Conservation (phyloP, 2,329 filamentous ascomycete genomes). For the Aspergillus spinulosporus region DNA sequence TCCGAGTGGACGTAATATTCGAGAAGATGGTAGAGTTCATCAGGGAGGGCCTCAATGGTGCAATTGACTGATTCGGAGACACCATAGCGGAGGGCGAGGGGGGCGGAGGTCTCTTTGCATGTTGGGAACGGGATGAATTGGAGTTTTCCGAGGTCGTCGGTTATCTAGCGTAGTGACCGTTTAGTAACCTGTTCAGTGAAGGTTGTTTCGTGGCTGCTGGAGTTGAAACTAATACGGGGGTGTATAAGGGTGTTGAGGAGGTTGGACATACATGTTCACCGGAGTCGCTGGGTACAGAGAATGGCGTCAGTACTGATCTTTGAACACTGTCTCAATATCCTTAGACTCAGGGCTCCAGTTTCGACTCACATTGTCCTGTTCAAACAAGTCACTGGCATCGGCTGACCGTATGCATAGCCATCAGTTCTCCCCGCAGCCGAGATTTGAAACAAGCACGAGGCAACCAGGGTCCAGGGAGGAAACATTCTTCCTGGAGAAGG, state of each 20-base stretch:
- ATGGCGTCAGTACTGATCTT: conserved; percentile 3
- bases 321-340: too few species aligned
- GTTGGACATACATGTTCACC: conserved; percentile 32
- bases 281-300: conserved; percentile 26
- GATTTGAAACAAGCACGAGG: conserved; percentile 23
- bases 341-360: neutral
- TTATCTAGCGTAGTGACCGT: conserved; percentile 54
- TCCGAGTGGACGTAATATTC: conserved; percentile 97
- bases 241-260: neutral
- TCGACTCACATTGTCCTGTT: conserved; percentile 69
- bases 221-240: neutral
- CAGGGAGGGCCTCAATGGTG: conserved; percentile 54
- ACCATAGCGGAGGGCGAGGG: conserved; percentile 85
- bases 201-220: neutral
- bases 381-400: conserved; percentile 71
- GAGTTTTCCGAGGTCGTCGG: conserved; percentile 75
- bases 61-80: conserved; percentile 62
- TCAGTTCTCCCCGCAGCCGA: conserved; percentile 28
- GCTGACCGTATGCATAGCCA: conserved; percentile 56
- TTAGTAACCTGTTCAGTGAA: neutral
- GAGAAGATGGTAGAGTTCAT: conserved; percentile 56
- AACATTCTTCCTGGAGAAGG: conserved; percentile 3
- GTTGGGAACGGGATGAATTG: conserved; percentile 88
- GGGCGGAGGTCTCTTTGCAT: conserved; percentile 82
- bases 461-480: conserved; percentile 19